A percentile compares a stretch with the other conserved stretches of the same genome.
Evolutionary conservation across 2,329 filamentous ascomycete species (phyloP).

Genomic region (Blastomyces gilchristii): DNA sequence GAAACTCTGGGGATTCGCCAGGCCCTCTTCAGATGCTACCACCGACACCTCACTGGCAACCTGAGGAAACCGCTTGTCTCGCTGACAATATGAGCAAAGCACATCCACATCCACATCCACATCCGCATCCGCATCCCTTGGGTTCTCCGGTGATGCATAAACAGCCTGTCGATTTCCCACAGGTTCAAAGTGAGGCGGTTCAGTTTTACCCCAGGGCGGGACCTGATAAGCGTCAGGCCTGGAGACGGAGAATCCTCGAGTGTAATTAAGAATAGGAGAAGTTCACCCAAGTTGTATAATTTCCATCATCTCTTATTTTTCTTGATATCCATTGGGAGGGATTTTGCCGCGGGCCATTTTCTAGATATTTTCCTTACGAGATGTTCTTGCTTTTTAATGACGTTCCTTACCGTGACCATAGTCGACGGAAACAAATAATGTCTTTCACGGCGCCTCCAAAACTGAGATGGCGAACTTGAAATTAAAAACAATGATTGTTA

Average conservation of each 20-base stretch:
- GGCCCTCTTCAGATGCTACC: background rate
- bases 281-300: background rate
- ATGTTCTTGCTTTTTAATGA: background rate
- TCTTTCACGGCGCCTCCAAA: background rate
- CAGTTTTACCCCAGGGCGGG: slow-evolving; percentile 2
- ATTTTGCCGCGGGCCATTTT: background rate
- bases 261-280: background rate
- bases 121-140: background rate
- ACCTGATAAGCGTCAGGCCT: slow-evolving; percentile 3
- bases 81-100: background rate
- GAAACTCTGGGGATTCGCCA: background rate
- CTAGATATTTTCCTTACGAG: background rate
- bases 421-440: background rate
- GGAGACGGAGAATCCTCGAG: slow-evolving; percentile 3
- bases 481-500: background rate
- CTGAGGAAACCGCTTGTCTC: background rate
- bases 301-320: background rate
- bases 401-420: background rate
- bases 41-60: slow-evolving; percentile 6
- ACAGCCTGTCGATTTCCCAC: slow-evolving; percentile 3
- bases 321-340: background rate
- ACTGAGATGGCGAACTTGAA: background rate
- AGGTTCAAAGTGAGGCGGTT: slow-evolving; percentile 5
- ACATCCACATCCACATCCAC: background rate
- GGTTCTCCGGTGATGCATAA: background rate